A percentile compares a stretch with the other conserved stretches of the same genome.
Conservation (phyloP, 257 asterid species). For the Sherardia arvensis region DNA sequence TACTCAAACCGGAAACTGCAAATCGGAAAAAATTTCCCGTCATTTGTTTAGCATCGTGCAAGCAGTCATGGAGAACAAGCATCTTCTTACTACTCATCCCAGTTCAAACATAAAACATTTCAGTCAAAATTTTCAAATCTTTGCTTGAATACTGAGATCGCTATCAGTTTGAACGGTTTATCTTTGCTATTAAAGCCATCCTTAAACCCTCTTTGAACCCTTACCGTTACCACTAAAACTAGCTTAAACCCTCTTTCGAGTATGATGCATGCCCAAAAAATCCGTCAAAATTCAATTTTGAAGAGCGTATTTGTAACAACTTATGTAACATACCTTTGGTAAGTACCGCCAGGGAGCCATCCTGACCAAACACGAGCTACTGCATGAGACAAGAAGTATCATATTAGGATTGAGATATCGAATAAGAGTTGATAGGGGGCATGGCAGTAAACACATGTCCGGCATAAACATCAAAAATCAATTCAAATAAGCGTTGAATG, state of each 20-base stretch:
- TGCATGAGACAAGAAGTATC: slow-evolving; percentile 2
- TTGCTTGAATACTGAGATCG: too few relatives aligned
- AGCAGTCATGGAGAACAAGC: not conserved
- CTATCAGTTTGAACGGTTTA: too few relatives aligned
- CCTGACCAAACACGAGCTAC: not conserved
- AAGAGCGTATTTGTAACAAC: not conserved
- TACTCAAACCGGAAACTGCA: not conserved
- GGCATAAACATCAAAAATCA: not conserved
- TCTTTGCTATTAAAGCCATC: too few relatives aligned
- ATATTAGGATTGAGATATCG: not conserved
- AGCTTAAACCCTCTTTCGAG: too few relatives aligned
- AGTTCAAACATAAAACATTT: too few relatives aligned
- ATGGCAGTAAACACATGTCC: too few relatives aligned
- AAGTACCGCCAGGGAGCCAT: not conserved
- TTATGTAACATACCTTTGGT: not conserved
- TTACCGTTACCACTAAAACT: too few relatives aligned
- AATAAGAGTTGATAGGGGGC: not conserved
- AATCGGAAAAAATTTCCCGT: not conserved
- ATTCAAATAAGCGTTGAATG: not conserved
- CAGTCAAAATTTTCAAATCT: too few relatives aligned
- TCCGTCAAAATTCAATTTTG: not conserved
- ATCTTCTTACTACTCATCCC: too few relatives aligned
- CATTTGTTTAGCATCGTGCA: not conserved
- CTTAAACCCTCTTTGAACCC: too few relatives aligned
- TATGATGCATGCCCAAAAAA: too few relatives aligned